These are phyloP conservation scores for Ceratobasidium sp. DNA, from an alignment of 1,284 basidiomycete species.

Conservation along the genomic window DNA sequence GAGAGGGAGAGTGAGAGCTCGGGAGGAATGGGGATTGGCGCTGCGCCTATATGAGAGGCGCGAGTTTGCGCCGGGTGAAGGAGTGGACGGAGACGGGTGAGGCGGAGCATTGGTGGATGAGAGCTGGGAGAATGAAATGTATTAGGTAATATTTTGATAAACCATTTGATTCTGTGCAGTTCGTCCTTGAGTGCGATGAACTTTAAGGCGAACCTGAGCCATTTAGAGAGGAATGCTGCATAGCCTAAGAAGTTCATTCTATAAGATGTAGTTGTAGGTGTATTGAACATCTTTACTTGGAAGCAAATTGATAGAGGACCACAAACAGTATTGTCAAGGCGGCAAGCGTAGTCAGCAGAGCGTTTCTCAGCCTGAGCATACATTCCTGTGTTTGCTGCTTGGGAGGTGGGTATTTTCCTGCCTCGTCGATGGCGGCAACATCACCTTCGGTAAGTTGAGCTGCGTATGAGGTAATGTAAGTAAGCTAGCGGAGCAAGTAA, in stretches of 20 bases:
- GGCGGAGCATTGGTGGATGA: slow-evolving; percentile 18
- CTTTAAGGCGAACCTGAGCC: neutral
- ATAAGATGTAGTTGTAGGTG: no score
- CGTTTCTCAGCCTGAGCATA: neutral
- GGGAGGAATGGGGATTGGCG: slow-evolving; percentile 77
- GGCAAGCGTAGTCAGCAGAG: neutral
- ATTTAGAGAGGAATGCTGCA: neutral
- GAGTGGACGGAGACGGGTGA: slow-evolving; percentile 52
- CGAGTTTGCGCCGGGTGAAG: slow-evolving; percentile 60
- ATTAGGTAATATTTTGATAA: slow-evolving; percentile 10
- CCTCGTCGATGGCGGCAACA: slow-evolving; percentile 42
- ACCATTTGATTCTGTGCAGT: no score
- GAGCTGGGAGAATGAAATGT: neutral
- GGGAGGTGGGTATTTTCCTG: slow-evolving; percentile 23
- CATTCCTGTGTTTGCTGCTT: no score
- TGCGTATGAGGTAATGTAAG: neutral
- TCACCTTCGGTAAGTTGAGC: slow-evolving; percentile 36
- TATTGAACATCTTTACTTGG: no score
- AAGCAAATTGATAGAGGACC: no score
- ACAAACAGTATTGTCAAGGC: neutral
- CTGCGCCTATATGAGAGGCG: slow-evolving; percentile 81
- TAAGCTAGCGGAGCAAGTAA: no score
- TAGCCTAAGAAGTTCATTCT: neutral
- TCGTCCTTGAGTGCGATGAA: neutral
- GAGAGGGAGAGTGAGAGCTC: slow-evolving; percentile 69